Percentiles rank a stretch among this genome's conserved stretches.
These are phyloP conservation scores for Boletus mariae DNA, from an alignment of 1,284 basidiomycete genomes.

Conservation along the genomic window DNA sequence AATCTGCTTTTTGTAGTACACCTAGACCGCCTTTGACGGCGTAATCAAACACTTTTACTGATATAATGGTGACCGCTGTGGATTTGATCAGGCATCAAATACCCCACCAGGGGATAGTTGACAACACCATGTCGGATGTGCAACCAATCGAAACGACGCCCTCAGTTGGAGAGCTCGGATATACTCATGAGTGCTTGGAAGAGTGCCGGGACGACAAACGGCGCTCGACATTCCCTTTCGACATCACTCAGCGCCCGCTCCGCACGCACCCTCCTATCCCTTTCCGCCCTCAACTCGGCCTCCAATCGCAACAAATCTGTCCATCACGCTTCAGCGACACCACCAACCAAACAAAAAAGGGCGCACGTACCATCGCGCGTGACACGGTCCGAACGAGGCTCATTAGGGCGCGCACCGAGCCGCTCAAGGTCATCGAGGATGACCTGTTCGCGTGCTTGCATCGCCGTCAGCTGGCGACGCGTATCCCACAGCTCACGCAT, in stretches of 20 bases:
- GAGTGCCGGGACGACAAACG: slow-evolving; percentile 33
- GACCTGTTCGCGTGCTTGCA: slow-evolving; percentile 20
- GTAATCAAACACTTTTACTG: slow-evolving; percentile 8
- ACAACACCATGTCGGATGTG: neutral
- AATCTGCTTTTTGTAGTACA: slow-evolving; percentile 11
- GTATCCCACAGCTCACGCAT: slow-evolving; percentile 25
- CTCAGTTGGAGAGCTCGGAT: slow-evolving; percentile 26
- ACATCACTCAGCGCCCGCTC: slow-evolving; percentile 27
- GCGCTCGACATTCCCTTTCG: slow-evolving; percentile 27
- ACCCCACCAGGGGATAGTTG: neutral
- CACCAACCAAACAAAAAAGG: neutral
- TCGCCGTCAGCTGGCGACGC: slow-evolving; percentile 21
- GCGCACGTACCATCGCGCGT: slow-evolving; percentile 15
- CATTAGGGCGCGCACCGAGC: slow-evolving; percentile 11
- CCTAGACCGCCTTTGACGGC: slow-evolving; percentile 7
- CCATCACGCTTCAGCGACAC: neutral
- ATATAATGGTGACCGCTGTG: too few relatives aligned
- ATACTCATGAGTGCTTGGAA: slow-evolving; percentile 30
- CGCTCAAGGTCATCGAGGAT: slow-evolving; percentile 21
- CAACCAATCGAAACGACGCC: neutral
- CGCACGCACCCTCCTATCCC: slow-evolving; percentile 19
- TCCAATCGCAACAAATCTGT: slow-evolving; percentile 19
- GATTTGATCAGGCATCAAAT: neutral
- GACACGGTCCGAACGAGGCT: neutral
- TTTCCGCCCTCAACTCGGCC: slow-evolving; percentile 22